Conservation (phyloP, 2,329 filamentous ascomycete species). For the Microdochium nivale region DNA sequence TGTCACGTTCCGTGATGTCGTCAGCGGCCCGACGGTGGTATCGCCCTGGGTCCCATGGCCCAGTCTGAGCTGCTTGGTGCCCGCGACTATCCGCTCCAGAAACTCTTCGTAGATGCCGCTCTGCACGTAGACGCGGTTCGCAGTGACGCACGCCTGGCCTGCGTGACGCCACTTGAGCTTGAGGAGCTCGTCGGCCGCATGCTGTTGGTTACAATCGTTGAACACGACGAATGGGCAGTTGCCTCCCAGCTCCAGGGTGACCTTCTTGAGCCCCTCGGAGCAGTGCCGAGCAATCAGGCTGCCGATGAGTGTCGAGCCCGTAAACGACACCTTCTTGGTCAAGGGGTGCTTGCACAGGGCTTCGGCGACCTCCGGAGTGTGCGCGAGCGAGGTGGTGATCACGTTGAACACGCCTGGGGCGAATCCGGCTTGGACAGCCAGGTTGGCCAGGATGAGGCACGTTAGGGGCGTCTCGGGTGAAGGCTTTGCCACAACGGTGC, state of each 20-base stretch:
- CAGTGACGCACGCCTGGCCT: constrained; percentile 66
- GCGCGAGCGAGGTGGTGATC: constrained; percentile 49
- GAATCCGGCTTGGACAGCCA: constrained; percentile 23
- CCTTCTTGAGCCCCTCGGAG: constrained; percentile 54
- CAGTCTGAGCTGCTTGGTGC: constrained; percentile 46
- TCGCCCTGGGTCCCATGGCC: constrained; percentile 59
- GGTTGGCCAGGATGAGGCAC: constrained; percentile 17
- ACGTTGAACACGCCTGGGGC: constrained; percentile 31
- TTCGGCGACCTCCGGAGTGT: constrained; percentile 56
- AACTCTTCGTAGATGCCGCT: constrained; percentile 51
- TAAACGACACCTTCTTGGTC: constrained; percentile 67
- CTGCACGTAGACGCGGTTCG: constrained; percentile 54
- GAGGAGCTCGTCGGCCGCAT: constrained; percentile 52
- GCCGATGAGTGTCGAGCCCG: constrained; percentile 44
- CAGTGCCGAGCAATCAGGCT: constrained; percentile 60
- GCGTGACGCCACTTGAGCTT: constrained; percentile 62
- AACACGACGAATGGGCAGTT: constrained; percentile 74
- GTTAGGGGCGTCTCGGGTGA: constrained; percentile 25
- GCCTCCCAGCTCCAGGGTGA: constrained; percentile 64
- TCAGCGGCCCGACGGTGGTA: constrained; percentile 68
- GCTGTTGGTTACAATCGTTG: constrained; percentile 62
- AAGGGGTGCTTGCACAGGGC: constrained; percentile 52
- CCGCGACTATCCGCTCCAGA: constrained; percentile 29
- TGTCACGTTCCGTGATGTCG: constrained; percentile 67
- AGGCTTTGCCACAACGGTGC: constrained; percentile 26